A percentile compares a stretch with the other conserved stretches of the same genome.
Evolutionary conservation across 768 basidiomycete genomes (phyloP).

Genomic region (Cystobasidium tubakii): DNA sequence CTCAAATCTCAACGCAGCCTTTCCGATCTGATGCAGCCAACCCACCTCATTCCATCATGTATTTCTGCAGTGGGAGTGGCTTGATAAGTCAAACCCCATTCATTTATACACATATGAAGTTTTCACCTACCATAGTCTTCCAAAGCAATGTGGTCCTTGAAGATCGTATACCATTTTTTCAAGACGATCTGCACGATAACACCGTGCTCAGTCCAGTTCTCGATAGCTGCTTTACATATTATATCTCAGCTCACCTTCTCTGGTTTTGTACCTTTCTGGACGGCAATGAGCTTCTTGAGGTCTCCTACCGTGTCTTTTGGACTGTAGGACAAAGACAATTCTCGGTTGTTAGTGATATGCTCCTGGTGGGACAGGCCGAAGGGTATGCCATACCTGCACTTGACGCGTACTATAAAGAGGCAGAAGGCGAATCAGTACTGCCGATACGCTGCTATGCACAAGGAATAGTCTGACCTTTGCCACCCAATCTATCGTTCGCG

Average conservation of each 20-base stretch:
- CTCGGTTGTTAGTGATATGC: no score
- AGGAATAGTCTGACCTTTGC: slow-evolving; percentile 36
- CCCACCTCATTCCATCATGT: slow-evolving; percentile 32
- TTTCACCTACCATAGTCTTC: slow-evolving; percentile 63
- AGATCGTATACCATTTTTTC: slow-evolving; percentile 81
- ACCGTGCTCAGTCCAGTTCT: no score
- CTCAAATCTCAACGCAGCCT: not conserved
- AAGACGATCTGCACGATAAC: slow-evolving; percentile 67
- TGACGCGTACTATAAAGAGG: slow-evolving; percentile 31
- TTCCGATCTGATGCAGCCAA: not conserved
- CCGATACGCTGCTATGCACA: no score
- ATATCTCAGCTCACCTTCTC: slow-evolving; percentile 54
- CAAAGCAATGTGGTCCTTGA: slow-evolving; percentile 92
- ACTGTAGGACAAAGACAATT: slow-evolving; percentile 51
- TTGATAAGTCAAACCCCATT: no score
- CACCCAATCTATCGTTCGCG: slow-evolving; percentile 41
- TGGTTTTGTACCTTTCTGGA: slow-evolving; percentile 82
- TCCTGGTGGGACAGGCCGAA: no score
- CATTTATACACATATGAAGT: not conserved
- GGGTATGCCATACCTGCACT: slow-evolving; percentile 11
- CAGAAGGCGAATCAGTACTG: no score
- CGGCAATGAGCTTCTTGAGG: slow-evolving; percentile 91
- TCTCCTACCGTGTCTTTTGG: slow-evolving; percentile 95
- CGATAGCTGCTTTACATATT: no score
- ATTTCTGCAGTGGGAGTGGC: slow-evolving; percentile 16